A percentile compares a stretch with the other conserved stretches of the same genome.
phyloP scores from a whole-genome alignment of 2,329 filamentous ascomycete species.

The Aspergillus piperis region DNA sequence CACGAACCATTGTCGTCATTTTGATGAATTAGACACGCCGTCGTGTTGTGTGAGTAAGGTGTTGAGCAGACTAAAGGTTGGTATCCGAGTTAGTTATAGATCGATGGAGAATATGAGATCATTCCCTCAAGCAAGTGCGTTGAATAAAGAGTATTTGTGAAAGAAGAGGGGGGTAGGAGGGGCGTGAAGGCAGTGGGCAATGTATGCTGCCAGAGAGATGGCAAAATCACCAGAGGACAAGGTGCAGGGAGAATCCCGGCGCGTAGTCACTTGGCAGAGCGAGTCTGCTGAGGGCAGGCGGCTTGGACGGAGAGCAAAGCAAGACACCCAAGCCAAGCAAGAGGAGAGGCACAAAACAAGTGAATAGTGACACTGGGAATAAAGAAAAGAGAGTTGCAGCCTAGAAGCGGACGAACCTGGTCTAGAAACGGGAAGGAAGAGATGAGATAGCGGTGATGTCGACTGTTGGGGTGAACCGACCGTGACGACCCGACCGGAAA shows the following conservation, averaged over 20 bases:
- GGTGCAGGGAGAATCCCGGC: background rate
- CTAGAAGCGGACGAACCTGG: slow-evolving; percentile 17
- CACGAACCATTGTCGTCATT: slow-evolving; percentile 44
- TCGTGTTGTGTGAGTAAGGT: slow-evolving; percentile 28
- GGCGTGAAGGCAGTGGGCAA: background rate
- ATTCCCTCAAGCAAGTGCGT: background rate
- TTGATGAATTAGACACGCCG: slow-evolving; percentile 32
- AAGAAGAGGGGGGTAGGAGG: background rate
- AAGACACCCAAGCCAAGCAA: background rate
- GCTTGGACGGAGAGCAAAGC: background rate
- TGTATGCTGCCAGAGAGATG: background rate
- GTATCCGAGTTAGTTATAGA: background rate
- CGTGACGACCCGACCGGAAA: slow-evolving; percentile 21
- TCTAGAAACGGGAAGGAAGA: slow-evolving; percentile 12
- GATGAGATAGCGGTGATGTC: slow-evolving; percentile 28
- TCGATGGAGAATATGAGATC: background rate
- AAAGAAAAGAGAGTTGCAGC: background rate
- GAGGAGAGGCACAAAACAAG: background rate
- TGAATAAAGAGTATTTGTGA: background rate
- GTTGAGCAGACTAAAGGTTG: slow-evolving; percentile 14
- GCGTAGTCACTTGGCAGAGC: slow-evolving; percentile 3
- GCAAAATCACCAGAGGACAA: background rate
- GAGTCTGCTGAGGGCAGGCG: background rate
- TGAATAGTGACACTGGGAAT: slow-evolving; percentile 1
- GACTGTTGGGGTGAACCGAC: slow-evolving; percentile 20